Evolutionary conservation across 805 yeast species (phyloP).

Genomic region (Starmerella bombicola): DNA sequence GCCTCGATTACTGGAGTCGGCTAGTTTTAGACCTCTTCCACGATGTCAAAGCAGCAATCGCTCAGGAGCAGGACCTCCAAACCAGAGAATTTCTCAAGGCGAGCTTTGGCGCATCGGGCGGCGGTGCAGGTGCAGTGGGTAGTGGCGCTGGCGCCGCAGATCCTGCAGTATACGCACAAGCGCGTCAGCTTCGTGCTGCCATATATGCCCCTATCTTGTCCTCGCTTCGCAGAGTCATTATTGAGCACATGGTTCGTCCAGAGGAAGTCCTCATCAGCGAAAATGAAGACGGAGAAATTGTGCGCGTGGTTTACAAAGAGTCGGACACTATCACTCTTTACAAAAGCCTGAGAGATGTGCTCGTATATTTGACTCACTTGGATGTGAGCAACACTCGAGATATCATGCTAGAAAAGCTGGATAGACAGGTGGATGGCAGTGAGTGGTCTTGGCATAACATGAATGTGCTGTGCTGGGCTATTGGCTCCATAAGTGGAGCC

Average conservation of each 20-base stretch:
- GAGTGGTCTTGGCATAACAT: conserved; percentile 99
- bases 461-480: conserved; percentile 98
- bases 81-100: conserved; percentile 42
- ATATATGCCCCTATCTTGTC: conserved; percentile 67
- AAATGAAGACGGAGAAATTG: conserved; percentile 98
- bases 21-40: conserved; percentile 71
- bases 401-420: conserved; percentile 84
- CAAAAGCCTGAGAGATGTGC: conserved; percentile 88
- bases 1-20: conserved; percentile 86
- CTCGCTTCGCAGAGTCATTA: conserved; percentile 77
- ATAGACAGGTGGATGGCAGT: conserved; percentile 84
- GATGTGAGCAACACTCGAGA: conserved; percentile 88
- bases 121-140: conserved; percentile 25
- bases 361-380: conserved; percentile 89
- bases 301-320: conserved; percentile 91
- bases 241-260: conserved; percentile 96
- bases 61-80: conserved; percentile 58
- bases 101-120: conserved; percentile 28
- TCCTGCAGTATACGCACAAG: conserved; percentile 31
- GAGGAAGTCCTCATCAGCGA: conserved; percentile 95
- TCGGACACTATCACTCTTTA: conserved; percentile 92
- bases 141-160: conserved; percentile 68
- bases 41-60: conserved; percentile 74
- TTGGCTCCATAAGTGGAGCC: conserved; percentile 96
- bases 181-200: conserved; percentile 54